phyloP scores from a whole-genome alignment of 345 rosid genomes.

The Salix udensis region DNA sequence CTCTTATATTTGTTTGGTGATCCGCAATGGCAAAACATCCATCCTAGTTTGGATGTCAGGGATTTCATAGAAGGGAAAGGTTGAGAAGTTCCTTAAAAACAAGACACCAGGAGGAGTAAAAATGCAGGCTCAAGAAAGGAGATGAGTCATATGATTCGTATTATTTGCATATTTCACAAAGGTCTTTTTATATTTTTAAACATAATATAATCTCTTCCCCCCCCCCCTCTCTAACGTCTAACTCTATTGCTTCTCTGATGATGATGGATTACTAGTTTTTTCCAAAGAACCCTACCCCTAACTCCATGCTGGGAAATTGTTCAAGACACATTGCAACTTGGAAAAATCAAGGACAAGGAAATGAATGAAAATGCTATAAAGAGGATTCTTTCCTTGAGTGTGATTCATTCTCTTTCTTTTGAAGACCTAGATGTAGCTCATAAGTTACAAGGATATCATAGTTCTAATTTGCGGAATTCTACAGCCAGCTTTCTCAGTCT shows the following conservation, averaged over 20 bases:
- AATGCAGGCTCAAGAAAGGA: not conserved
- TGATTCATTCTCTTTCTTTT: not conserved
- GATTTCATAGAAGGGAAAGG: conserved; percentile 36
- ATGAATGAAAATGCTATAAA: not conserved
- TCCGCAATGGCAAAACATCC: conserved; percentile 43
- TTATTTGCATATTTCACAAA: not conserved
- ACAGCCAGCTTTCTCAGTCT: not conserved
- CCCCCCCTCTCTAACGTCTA: not conserved
- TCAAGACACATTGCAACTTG: not conserved
- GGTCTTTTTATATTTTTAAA: not conserved
- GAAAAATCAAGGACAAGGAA: not conserved
- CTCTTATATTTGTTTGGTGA: conserved; percentile 51
- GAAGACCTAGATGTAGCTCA: not conserved
- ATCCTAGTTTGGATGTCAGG: conserved; percentile 36
- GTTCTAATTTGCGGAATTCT: not conserved
- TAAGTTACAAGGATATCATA: not conserved
- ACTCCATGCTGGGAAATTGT: not conserved
- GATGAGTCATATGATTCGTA: not conserved
- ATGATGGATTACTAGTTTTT: not conserved
- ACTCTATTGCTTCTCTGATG: not conserved
- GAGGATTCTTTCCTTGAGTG: not conserved
- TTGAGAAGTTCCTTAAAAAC: conserved; percentile 32
- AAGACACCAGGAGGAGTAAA: conserved; percentile 9
- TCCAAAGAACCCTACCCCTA: not conserved
- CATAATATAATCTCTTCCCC: not conserved